These are phyloP conservation scores for Cenchrus fungigraminus DNA, from an alignment of 176 grass and related monocot species.

Conservation along the genomic window DNA sequence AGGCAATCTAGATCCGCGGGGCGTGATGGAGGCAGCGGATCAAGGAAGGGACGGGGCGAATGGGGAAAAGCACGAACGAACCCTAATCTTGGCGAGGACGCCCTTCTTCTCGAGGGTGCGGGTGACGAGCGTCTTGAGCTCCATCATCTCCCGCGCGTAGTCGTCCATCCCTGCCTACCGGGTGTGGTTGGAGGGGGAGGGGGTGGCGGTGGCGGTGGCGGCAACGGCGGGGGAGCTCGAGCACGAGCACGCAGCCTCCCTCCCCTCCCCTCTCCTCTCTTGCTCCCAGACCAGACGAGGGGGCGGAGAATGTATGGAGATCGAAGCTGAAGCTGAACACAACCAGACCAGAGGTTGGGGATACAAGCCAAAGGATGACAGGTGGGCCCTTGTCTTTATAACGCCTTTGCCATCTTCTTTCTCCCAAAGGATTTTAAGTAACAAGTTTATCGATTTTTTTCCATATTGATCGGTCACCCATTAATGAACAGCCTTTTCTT, in stretches of 20 bases:
- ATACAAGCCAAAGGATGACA: not conserved
- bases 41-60: not conserved
- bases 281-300: not conserved
- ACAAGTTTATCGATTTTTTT: too few relatives aligned
- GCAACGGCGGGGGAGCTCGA: not conserved
- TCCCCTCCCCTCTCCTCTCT: not conserved
- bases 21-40: not conserved
- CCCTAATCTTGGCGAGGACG: conserved; percentile 94
- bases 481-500: too few relatives aligned
- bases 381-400: not conserved
- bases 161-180: conserved; percentile 62
- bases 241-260: not conserved
- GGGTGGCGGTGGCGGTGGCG: not conserved
- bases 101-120: conserved; percentile 97
- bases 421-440: too few relatives aligned
- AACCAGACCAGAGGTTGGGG: too few relatives aligned
- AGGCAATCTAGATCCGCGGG: not conserved
- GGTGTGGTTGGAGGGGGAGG: not conserved
- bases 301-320: too few relatives aligned
- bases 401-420: not conserved
- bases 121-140: conserved; percentile 95
- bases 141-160: conserved; percentile 97
- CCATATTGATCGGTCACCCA: too few relatives aligned
- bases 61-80: conserved; percentile 21
- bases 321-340: not conserved